phyloP scores from a whole-genome alignment of 164 flowering plant genomes.

The Chloranthus sessilifolius region DNA sequence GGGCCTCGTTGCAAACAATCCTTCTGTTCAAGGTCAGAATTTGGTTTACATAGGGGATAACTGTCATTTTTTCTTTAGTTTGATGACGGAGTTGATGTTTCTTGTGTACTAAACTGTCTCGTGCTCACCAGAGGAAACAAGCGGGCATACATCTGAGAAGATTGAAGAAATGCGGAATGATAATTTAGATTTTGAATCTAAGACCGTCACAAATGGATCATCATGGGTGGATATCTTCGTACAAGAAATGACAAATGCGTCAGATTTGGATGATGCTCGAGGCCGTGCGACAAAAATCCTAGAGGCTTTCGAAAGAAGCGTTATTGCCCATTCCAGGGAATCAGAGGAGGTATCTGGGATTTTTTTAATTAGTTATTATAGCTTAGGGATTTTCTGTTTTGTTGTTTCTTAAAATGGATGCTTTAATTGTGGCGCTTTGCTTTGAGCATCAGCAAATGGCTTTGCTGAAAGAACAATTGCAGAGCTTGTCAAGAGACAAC shows the following conservation, averaged over 20 bases:
- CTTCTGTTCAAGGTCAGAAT: conserved; percentile 14
- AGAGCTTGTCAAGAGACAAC: conserved; percentile 51
- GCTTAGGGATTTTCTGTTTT: neutral
- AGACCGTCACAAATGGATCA: conserved; percentile 14
- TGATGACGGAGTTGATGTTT: no score
- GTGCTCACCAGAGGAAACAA: no score
- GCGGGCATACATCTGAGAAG: conserved; percentile 17
- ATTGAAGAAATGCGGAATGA: conserved; percentile 17
- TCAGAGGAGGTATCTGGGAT: conserved; percentile 14
- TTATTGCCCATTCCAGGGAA: conserved; percentile 13
- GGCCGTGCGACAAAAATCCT: conserved; percentile 36
- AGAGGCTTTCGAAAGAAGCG: conserved; percentile 32
- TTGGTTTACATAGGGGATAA: no score
- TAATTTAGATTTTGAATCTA: conserved; percentile 10
- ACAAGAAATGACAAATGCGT: conserved; percentile 32
- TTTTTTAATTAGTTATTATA: neutral
- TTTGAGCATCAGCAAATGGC: conserved; percentile 38
- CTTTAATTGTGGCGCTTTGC: conserved; percentile 1
- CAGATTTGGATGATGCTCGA: conserved; percentile 32
- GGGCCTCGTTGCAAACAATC: neutral
- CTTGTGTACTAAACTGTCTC: no score
- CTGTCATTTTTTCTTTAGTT: no score
- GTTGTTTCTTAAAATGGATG: neutral
- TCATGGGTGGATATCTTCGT: conserved; percentile 31
- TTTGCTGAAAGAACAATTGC: conserved; percentile 56